Evolutionary conservation across 1,284 basidiomycete species (phyloP), one percentile per base, ranked within the genome.

Genomic region (Pseudomicrostroma phylloplanum): DNA sequence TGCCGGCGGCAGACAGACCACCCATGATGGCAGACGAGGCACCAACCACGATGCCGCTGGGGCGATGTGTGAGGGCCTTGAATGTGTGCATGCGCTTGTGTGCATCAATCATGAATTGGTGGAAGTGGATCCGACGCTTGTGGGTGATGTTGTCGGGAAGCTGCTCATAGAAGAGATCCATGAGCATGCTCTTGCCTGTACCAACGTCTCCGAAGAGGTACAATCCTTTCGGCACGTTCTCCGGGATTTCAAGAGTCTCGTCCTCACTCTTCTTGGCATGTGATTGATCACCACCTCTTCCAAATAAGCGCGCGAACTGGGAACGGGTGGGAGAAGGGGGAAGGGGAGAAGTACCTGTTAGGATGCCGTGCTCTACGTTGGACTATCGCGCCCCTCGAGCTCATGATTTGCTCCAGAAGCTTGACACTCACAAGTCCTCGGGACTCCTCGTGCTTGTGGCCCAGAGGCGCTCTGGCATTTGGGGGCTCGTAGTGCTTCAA

Each of bases 151-250:
- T 85, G 0, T 83, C 74, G 0, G 93, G 92, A 0, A 98, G 85
- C 1, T 92, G 89, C 66, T 89, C 87, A 83, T 91, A 78, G 81
- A 98, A 96, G 19, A 98, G 83, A 80, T 99, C 96, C 96, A 99
- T 99, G 66, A 99, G 87, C 93, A 98, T 97, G 91, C 84, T 72
- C 60, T 83, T 83, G 25, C 96, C 94, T 4, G 93, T 97, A 0
- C 94, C 94, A 60, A 98, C 96, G 69, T 92, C 90, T 43, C 96
- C 96, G 79, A 90, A 92, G n/a, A 99, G 86, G 80, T 99, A 98
- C 25, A 98, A 83, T 12, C 93, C 91, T 70, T 89, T 89, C 0
- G 93, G 94, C 1, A 86, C 83, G 56, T 84, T 79, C 21, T 83
- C 81, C 1, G 84, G 84, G 11, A 63, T 57, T 13, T 56, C 40